Percentiles rank a stretch among this genome's conserved stretches.
These are phyloP conservation scores for Auricularia auricula-judae DNA, from an alignment of 768 basidiomycete species.

Conservation along the genomic window DNA sequence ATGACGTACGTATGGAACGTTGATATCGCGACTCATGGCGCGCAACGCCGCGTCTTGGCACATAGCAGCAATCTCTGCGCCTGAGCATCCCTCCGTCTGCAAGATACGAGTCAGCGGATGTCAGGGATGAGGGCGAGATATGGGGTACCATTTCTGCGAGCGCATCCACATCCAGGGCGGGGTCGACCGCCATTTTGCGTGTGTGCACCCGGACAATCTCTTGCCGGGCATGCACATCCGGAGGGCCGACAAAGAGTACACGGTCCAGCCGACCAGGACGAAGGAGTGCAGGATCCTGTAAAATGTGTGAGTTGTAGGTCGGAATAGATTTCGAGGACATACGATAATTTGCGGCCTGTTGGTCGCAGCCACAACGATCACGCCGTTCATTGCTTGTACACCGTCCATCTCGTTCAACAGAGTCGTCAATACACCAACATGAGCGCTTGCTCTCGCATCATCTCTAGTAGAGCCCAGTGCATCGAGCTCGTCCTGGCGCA, in stretches of 20 bases:
- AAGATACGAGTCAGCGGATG: neutral
- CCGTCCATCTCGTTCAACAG: constrained; percentile 98
- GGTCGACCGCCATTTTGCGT: constrained; percentile 68
- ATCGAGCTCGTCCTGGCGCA: constrained; percentile 85
- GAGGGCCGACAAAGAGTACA: constrained; percentile 88
- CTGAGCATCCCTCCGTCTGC: constrained; percentile 91
- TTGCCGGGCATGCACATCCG: constrained; percentile 63
- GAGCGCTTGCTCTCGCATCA: constrained; percentile 42
- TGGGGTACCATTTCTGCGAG: constrained; percentile 56
- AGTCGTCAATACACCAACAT: constrained; percentile 87
- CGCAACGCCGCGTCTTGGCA: constrained; percentile 93
- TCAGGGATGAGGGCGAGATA: constrained; percentile 9
- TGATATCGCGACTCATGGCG: constrained; percentile 82
- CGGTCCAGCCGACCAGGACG: constrained; percentile 91
- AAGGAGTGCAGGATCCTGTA: constrained; percentile 87
- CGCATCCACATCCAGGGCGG: constrained; percentile 49
- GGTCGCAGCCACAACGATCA: constrained; percentile 93
- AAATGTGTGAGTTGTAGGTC: neutral
- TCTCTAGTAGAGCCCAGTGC: constrained; percentile 76
- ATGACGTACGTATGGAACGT: constrained; percentile 57
- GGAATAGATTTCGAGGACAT: constrained; percentile 21
- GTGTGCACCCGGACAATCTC: constrained; percentile 80
- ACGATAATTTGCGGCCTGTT: constrained; percentile 91
- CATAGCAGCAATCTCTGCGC: constrained; percentile 82
- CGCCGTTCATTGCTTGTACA: constrained; percentile 85